Evolutionary conservation across 306 rosid genomes (phyloP).

Genomic region (Alnus glutinosa): DNA sequence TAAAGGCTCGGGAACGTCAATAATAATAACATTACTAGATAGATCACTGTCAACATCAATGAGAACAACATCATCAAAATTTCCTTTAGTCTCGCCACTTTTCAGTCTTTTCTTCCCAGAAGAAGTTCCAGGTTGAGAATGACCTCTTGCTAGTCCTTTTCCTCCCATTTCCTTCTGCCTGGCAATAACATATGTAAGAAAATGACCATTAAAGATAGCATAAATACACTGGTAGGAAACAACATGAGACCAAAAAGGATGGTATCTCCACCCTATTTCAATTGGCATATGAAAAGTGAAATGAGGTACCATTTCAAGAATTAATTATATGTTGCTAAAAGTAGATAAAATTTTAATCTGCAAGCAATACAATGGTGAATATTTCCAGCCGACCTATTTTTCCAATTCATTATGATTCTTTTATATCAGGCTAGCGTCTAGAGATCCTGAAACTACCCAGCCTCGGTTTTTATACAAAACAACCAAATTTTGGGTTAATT

Average conservation of each 20-base stretch:
- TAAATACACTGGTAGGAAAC: background rate
- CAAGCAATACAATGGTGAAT: background rate
- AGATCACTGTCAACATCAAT: constrained; percentile 72
- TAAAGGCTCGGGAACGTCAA: constrained; percentile 45
- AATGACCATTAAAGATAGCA: background rate
- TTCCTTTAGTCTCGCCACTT: constrained; percentile 37
- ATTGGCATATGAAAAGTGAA: background rate
- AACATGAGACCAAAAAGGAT: background rate
- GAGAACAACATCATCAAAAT: constrained; percentile 41
- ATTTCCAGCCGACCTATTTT: background rate
- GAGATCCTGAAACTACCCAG: background rate
- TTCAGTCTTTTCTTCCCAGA: constrained; percentile 43
- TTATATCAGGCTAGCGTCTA: background rate
- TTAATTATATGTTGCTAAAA: background rate
- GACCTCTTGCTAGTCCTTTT: constrained; percentile 41
- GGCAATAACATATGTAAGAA: background rate
- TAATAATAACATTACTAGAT: constrained; percentile 50
- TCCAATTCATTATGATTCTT: background rate
- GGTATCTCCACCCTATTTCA: background rate
- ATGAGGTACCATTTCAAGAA: background rate
- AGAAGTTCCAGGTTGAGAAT: constrained; percentile 47
- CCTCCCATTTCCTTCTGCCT: constrained; percentile 55
- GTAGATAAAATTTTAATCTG: background rate
- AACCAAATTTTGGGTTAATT: background rate
- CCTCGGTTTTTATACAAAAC: background rate